Evolutionary conservation across 2,329 filamentous ascomycete genomes (phyloP).

Genomic region (Zasmidium citrigriseum): DNA sequence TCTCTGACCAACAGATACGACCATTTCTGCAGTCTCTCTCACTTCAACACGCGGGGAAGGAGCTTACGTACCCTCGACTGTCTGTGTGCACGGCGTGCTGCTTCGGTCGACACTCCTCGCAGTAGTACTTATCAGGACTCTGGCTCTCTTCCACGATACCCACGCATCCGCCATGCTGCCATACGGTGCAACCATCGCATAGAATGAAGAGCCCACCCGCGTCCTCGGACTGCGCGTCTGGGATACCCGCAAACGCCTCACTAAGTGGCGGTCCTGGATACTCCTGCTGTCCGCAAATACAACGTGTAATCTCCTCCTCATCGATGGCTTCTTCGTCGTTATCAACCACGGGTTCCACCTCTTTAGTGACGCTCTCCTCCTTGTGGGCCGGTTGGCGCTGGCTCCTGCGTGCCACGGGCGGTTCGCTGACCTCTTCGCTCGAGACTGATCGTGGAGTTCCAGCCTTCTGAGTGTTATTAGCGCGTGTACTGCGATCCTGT

Average conservation of each 20-base stretch:
- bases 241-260: conserved; percentile 43
- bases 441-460: conserved; percentile 72
- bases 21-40: neutral
- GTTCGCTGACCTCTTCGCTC: conserved; percentile 67
- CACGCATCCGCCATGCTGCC: conserved; percentile 97
- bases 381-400: conserved; percentile 73
- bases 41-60: conserved; percentile 19
- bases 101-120: conserved; percentile 90
- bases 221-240: conserved; percentile 71
- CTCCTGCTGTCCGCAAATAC: conserved; percentile 90
- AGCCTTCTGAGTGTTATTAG: conserved; percentile 74
- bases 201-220: conserved; percentile 95
- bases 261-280: conserved; percentile 80
- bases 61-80: conserved; percentile 74
- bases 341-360: conserved; percentile 44
- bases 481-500: conserved; percentile 69
- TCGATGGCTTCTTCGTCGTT: conserved; percentile 64
- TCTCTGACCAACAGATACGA: neutral
- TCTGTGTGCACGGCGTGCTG: conserved; percentile 81
- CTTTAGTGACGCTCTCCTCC: conserved; percentile 42
- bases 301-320: conserved; percentile 91
- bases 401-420: conserved; percentile 66
- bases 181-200: conserved; percentile 96
- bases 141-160: conserved; percentile 93
- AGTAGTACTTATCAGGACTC: conserved; percentile 96